phyloP scores from a whole-genome alignment of 495 filamentous ascomycete genomes.

The Penicillium crystallinum region DNA sequence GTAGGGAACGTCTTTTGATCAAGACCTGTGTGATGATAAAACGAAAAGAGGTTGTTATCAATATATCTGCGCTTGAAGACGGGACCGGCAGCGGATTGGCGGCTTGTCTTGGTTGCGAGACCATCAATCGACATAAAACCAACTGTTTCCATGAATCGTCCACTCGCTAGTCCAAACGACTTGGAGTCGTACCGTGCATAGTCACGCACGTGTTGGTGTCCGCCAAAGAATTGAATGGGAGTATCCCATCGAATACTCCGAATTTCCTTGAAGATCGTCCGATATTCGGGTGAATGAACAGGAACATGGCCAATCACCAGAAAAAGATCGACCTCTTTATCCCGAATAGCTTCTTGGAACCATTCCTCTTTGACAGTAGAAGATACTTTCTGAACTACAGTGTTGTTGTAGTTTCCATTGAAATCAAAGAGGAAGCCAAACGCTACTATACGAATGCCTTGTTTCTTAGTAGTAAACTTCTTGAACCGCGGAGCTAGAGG shows the following conservation, averaged over 20 bases:
- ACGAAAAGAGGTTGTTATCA: constrained; percentile 87
- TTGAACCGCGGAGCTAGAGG: constrained; percentile 77
- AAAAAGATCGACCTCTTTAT: constrained; percentile 78
- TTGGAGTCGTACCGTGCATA: constrained; percentile 74
- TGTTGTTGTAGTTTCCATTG: constrained; percentile 81
- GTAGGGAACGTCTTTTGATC: constrained; percentile 71
- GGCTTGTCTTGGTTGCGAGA: constrained; percentile 37
- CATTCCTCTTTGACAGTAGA: constrained; percentile 76
- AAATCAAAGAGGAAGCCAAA: constrained; percentile 97
- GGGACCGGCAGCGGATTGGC: constrained; percentile 35
- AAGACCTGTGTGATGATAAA: constrained; percentile 73
- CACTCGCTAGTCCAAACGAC: constrained; percentile 78
- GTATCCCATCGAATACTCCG: constrained; percentile 68
- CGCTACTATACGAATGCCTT: constrained; percentile 74
- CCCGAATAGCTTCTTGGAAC: constrained; percentile 82
- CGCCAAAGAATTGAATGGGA: constrained; percentile 91
- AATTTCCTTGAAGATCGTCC: constrained; percentile 72
- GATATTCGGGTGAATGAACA: constrained; percentile 71
- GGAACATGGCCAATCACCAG: constrained; percentile 84
- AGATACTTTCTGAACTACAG: constrained; percentile 70
- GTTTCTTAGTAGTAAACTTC: constrained; percentile 86
- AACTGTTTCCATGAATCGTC: constrained; percentile 97
- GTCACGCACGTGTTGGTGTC: constrained; percentile 87
- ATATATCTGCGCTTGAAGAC: constrained; percentile 79
- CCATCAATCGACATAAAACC: constrained; percentile 89